Evolutionary conservation across 2,329 filamentous ascomycete genomes (phyloP).

Genomic region (Sporothrix phasma): DNA sequence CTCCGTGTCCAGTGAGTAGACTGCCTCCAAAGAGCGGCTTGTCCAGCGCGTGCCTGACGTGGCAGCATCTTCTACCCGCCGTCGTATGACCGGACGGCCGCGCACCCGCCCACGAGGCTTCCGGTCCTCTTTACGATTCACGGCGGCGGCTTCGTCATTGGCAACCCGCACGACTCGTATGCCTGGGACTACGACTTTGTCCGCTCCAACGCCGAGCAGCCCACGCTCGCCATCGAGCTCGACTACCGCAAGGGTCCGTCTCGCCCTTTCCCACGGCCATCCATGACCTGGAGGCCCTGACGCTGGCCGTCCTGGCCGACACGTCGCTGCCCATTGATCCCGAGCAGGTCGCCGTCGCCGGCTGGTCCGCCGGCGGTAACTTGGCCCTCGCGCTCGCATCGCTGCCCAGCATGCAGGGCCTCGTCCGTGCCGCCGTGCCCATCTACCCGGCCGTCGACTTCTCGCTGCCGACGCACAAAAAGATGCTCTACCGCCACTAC

Average conservation of each 20-base stretch:
- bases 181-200: constrained; percentile 37
- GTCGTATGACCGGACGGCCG: constrained; percentile 24
- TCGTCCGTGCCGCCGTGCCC: constrained; percentile 29
- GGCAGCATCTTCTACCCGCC: constrained; percentile 33
- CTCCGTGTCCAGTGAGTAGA: constrained; percentile 13
- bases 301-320: constrained; percentile 34
- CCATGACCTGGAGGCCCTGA: constrained; percentile 37
- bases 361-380: constrained; percentile 44
- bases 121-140: constrained; percentile 42
- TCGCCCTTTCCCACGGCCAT: constrained; percentile 35
- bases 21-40: too few relatives aligned
- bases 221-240: constrained; percentile 36
- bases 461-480: constrained; percentile 24
- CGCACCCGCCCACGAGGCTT: constrained; percentile 20
- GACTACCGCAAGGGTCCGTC: constrained; percentile 38
- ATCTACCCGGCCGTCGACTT: constrained; percentile 38
- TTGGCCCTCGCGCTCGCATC: constrained; percentile 34
- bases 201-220: constrained; percentile 25
- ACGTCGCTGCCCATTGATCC: constrained; percentile 35
- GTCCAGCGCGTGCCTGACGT: too few relatives aligned
- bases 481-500: constrained; percentile 28
- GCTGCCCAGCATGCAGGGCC: constrained; percentile 27
- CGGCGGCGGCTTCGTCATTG: constrained; percentile 40
- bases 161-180: constrained; percentile 35
- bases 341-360: constrained; percentile 32